Conservation (phyloP, 139 green algal genomes). For the Tetradesmus obliquus region DNA sequence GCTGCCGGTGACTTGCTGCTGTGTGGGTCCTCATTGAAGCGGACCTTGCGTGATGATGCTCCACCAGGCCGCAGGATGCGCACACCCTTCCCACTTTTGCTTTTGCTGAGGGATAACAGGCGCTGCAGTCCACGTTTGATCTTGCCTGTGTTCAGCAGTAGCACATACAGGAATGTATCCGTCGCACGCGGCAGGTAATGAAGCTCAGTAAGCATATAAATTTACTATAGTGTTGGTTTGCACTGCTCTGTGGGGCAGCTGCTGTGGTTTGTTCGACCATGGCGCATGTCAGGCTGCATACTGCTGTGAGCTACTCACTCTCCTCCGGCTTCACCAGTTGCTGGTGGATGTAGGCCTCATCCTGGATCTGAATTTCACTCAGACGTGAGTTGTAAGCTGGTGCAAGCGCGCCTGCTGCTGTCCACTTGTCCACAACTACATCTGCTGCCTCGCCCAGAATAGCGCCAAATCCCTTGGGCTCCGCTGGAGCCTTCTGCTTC, state of each 20-base stretch:
- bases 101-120: neutral
- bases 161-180: neutral
- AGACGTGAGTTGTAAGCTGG: neutral
- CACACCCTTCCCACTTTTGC: neutral
- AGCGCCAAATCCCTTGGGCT: constrained; percentile 20
- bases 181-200: too few relatives aligned
- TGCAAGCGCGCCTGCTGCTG: neutral
- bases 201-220: too few relatives aligned
- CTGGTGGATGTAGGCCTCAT: constrained; percentile 42
- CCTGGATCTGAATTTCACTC: constrained; percentile 34
- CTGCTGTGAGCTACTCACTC: neutral
- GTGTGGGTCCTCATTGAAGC: constrained; percentile 24
- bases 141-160: neutral
- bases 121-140: neutral
- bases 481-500: constrained; percentile 14
- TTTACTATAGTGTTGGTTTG: too few relatives aligned
- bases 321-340: constrained; percentile 35
- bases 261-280: neutral
- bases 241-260: too few relatives aligned
- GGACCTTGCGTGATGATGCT: neutral
- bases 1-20: neutral
- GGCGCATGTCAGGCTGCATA: neutral
- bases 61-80: neutral
- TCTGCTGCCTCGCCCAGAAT: constrained; percentile 29
- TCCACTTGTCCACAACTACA: neutral